Evolutionary conservation across 345 rosid species (phyloP).

Genomic region (Streptanthus diversifolius): DNA sequence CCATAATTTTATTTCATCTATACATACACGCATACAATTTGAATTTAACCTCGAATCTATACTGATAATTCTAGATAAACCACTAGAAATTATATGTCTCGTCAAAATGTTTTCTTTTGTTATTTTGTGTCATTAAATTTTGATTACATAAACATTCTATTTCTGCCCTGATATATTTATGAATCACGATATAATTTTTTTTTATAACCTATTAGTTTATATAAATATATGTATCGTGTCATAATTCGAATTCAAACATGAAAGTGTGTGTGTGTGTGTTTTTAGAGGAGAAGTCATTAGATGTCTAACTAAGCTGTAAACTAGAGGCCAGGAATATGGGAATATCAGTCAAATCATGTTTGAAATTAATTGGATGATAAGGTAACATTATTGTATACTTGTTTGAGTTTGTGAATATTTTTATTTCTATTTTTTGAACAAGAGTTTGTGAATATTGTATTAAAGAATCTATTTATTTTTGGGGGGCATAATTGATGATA

Average conservation of each 20-base stretch:
- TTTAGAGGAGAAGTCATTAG: neutral
- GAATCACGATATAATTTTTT: no score
- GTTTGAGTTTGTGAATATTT: neutral
- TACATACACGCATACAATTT: neutral
- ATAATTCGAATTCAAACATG: neutral
- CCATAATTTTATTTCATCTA: neutral
- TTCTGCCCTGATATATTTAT: neutral
- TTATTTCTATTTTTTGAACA: no score
- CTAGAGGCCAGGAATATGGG: neutral
- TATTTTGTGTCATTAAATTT: neutral
- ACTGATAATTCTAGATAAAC: neutral
- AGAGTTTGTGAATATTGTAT: neutral
- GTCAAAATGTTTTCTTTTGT: neutral
- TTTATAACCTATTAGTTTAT: neutral
- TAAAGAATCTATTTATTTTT: neutral
- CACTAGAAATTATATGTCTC: neutral
- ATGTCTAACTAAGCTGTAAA: neutral
- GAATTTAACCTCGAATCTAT: neutral
- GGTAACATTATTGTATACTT: constrained; percentile 4
- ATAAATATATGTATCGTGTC: neutral
- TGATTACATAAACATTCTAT: neutral
- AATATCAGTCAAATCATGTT: neutral
- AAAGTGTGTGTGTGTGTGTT: neutral
- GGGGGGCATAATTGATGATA: constrained; percentile 6
- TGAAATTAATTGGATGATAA: neutral